phyloP scores from a whole-genome alignment of 2,329 filamentous ascomycete genomes.

The Xylaria sp. region DNA sequence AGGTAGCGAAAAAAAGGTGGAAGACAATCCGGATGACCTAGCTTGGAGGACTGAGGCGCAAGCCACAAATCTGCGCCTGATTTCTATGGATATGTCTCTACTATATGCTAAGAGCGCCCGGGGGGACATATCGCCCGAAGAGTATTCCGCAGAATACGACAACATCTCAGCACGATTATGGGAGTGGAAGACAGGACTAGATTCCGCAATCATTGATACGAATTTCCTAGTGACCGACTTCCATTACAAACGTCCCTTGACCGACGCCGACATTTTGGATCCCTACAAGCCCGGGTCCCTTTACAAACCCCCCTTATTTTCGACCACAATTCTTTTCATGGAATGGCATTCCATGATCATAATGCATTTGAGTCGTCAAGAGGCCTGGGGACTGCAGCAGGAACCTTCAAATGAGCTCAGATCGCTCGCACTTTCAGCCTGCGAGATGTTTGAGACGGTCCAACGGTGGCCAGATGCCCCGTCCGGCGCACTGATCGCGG shows the following conservation, averaged over 20 bases:
- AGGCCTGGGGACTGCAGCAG: slow-evolving; percentile 61
- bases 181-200: slow-evolving; percentile 62
- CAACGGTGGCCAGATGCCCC: slow-evolving; percentile 73
- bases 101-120: slow-evolving; percentile 73
- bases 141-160: slow-evolving; percentile 68
- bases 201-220: slow-evolving; percentile 65
- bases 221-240: slow-evolving; percentile 69
- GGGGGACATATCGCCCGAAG: slow-evolving; percentile 66
- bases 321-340: slow-evolving; percentile 74
- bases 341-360: slow-evolving; percentile 81
- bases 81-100: slow-evolving; percentile 80
- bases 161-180: slow-evolving; percentile 54
- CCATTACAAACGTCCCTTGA: slow-evolving; percentile 55
- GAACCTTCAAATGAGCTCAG: slow-evolving; percentile 60
- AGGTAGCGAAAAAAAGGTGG: slow-evolving; percentile 65
- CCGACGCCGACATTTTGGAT: slow-evolving; percentile 72
- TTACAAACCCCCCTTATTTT: slow-evolving; percentile 72
- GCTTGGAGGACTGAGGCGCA: slow-evolving; percentile 70
- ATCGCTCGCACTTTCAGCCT: slow-evolving; percentile 70
- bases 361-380: slow-evolving; percentile 77
- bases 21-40: slow-evolving; percentile 65
- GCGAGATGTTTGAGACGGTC: slow-evolving; percentile 80
- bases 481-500: slow-evolving; percentile 71
- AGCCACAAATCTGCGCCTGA: slow-evolving; percentile 69
- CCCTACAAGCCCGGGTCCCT: slow-evolving; percentile 74